Percentiles rank a stretch among this genome's conserved stretches.
These are phyloP conservation scores for Gynandropsis gynandra DNA, from an alignment of 345 rosid genomes.

Conservation along the genomic window DNA sequence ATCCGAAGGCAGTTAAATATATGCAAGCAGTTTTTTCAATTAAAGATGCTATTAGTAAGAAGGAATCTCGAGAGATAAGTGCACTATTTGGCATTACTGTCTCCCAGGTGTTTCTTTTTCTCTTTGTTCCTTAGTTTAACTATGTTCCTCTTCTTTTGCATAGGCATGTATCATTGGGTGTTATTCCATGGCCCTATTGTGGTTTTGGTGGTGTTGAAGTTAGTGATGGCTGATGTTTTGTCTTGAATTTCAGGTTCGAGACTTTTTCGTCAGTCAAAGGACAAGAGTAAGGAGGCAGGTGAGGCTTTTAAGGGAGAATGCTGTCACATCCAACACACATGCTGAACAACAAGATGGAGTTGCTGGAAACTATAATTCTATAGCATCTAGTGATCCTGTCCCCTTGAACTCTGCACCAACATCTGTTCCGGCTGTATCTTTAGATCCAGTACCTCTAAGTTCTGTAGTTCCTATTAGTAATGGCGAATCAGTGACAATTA, in stretches of 20 bases:
- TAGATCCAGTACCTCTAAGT: conserved; percentile 44
- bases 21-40: conserved; percentile 85
- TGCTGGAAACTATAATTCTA: conserved; percentile 17
- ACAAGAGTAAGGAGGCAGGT: conserved; percentile 78
- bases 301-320: conserved; percentile 75
- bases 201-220: neutral
- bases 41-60: conserved; percentile 92
- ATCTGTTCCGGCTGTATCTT: conserved; percentile 33
- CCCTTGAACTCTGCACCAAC: conserved; percentile 25
- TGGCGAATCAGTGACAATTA: conserved; percentile 50
- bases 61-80: conserved; percentile 90
- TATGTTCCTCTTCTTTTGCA: neutral
- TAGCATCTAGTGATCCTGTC: conserved; percentile 20
- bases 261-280: conserved; percentile 79
- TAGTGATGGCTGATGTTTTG: conserved; percentile 4
- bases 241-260: conserved; percentile 57
- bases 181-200: conserved; percentile 10
- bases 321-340: conserved; percentile 29
- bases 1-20: conserved; percentile 88
- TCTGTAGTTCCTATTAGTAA: conserved; percentile 32
- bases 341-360: conserved; percentile 26
- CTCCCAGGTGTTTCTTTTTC: conserved; percentile 56
- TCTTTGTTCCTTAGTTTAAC: neutral
- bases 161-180: neutral
- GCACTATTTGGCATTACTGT: conserved; percentile 79